Conservation (phyloP, 2,329 filamentous ascomycete genomes). For the Trichoderma citrinoviride region DNA sequence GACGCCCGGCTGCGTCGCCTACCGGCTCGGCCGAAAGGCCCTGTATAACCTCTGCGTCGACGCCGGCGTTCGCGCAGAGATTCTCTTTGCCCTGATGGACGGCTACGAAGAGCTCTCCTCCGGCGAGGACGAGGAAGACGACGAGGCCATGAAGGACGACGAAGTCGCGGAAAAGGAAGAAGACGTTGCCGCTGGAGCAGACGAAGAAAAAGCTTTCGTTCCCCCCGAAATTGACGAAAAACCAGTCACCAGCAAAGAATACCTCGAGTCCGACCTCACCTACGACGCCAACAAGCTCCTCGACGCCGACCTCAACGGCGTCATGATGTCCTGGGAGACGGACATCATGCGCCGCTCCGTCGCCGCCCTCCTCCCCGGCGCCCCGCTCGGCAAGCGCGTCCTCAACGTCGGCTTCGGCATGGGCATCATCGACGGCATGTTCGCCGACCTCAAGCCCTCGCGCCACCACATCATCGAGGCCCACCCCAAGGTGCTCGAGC, state of each 20-base stretch:
- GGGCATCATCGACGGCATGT: slow-evolving; percentile 80
- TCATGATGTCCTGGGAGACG: slow-evolving; percentile 94
- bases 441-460: slow-evolving; percentile 64
- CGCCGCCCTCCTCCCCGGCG: slow-evolving; percentile 56
- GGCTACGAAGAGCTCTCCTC: slow-evolving; percentile 73
- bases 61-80: slow-evolving; percentile 85
- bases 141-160: slow-evolving; percentile 42
- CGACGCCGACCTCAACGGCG: slow-evolving; percentile 73
- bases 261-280: slow-evolving; percentile 64
- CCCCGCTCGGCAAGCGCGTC: slow-evolving; percentile 58
- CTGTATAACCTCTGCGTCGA: slow-evolving; percentile 83
- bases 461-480: slow-evolving; percentile 84
- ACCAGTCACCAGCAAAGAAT: slow-evolving; percentile 62
- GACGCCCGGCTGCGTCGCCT: slow-evolving; percentile 86
- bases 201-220: slow-evolving; percentile 28
- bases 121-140: slow-evolving; percentile 46
- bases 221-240: slow-evolving; percentile 40
- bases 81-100: slow-evolving; percentile 78
- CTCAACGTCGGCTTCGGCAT: slow-evolving; percentile 89
- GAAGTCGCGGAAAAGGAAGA: slow-evolving; percentile 32
- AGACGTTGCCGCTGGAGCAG: slow-evolving; percentile 30
- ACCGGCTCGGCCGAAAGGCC: slow-evolving; percentile 62
- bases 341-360: slow-evolving; percentile 81
- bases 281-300: slow-evolving; percentile 67
- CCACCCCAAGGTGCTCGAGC: slow-evolving; percentile 70